phyloP scores from a whole-genome alignment of 106 monocot species.

The Acorus gramineus region DNA sequence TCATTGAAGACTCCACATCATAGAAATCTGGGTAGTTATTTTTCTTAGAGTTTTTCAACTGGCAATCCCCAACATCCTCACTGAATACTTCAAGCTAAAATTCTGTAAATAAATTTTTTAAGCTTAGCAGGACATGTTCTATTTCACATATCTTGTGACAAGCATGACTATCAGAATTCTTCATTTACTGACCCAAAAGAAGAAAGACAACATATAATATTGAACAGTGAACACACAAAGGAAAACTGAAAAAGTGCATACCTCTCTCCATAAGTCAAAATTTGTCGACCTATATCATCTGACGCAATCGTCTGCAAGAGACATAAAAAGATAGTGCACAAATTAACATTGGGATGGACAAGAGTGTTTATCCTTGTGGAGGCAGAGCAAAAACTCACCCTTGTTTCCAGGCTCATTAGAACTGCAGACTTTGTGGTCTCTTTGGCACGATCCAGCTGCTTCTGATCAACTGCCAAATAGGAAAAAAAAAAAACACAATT shows the following conservation, averaged over 20 bases:
- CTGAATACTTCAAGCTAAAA: no score
- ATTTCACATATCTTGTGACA: no score
- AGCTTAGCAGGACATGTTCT: no score
- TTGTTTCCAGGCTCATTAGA: slow-evolving; percentile 75
- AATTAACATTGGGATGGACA: neutral
- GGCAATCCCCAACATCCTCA: no score
- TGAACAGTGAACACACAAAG: no score
- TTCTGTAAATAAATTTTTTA: no score
- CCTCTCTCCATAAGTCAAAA: slow-evolving; percentile 84
- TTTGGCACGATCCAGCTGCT: slow-evolving; percentile 73
- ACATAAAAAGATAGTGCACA: neutral
- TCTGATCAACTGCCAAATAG: slow-evolving; percentile 50
- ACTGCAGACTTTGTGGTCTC: slow-evolving; percentile 56
- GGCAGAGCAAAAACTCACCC: slow-evolving; percentile 26
- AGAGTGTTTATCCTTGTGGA: neutral
- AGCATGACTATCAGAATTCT: no score
- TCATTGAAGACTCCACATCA: no score
- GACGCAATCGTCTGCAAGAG: slow-evolving; percentile 53
- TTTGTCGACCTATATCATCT: slow-evolving; percentile 80
- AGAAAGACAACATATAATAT: neutral
- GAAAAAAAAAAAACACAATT: neutral
- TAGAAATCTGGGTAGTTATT: no score
- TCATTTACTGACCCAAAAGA: no score
- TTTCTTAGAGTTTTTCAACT: no score
- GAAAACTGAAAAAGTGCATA: neutral